Evolutionary conservation across 768 basidiomycete species (phyloP), one percentile per base, ranked within the genome.

Genomic region (Inosperma sp.): DNA sequence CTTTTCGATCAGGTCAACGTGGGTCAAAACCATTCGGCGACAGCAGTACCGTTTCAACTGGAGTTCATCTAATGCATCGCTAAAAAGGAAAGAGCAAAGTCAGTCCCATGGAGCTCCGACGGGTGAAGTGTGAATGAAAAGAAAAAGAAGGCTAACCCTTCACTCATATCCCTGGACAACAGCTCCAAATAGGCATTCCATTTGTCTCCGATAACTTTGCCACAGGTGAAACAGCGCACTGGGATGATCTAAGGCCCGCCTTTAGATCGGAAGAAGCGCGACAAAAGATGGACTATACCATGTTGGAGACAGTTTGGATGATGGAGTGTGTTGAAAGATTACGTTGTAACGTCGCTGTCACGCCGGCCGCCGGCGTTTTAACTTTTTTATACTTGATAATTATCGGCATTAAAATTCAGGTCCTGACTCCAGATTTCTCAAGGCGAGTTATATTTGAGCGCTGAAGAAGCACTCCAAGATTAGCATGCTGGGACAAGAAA

Each of bases 1-100:
- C 69, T 97, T 97, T 71, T 97, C 95, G 59, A 97, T 97, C 56
- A 97, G 77, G 70, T 97, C 95, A 49, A 97, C 95, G 66, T 98
- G 95, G 0, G 95, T 97, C 48, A 97, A 73, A 5, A 98, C 90
- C 95, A 97, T 98, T 40, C 95, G 81, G 39, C 94, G 79, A 69
- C 95, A 97, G 70, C 95, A 98, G 63, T 98, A 98, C 49, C 95
- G 74, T 68, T 91, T 94, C 37, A 98, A 71, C 57, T 93, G 88
- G 2, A 95, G 73, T 59, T 88, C 83, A 54, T 94, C 92, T 36
- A 96, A 77, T 4, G 93, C 92, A 48, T 95, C 92, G 59, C 93
- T 95, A 56, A 35, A 14, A 33, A 40, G 21, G 14, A 14, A 47
- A n/a, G n/a, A 51, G 7, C 5, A 31, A 22, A 17, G 36, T 26